These are phyloP conservation scores for Diaporthe destruens DNA, from an alignment of 2,329 filamentous ascomycete genomes.

Conservation along the genomic window DNA sequence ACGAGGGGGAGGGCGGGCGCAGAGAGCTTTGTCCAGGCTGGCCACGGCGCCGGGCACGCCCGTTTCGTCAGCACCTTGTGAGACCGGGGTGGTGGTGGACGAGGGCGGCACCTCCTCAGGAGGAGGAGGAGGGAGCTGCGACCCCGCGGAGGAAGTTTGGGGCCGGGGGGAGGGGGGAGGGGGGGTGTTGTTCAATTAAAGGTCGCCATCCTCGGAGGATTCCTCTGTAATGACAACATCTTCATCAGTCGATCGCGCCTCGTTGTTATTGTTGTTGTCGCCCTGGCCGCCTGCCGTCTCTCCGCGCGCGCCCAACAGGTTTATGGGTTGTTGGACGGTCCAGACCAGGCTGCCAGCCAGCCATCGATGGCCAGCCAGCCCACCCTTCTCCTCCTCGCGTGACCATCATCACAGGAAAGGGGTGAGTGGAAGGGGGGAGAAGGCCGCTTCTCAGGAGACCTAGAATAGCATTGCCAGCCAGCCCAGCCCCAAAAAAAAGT, in stretches of 20 bases:
- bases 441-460: conserved; percentile 28
- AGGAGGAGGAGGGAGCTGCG: background rate
- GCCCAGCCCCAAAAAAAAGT: conserved; percentile 17
- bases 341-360: conserved; percentile 34
- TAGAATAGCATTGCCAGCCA: conserved; percentile 26
- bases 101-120: background rate
- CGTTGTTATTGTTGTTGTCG: conserved; percentile 9
- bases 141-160: background rate
- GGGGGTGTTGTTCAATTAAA: conserved; percentile 11
- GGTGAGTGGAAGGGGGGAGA: conserved; percentile 4
- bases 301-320: background rate
- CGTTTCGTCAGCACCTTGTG: conserved; percentile 33
- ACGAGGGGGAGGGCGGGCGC: conserved; percentile 1
- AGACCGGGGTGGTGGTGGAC: conserved; percentile 9
- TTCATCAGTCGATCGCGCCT: background rate
- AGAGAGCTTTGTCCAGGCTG: conserved; percentile 29
- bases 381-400: conserved; percentile 24
- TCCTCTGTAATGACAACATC: conserved; percentile 1
- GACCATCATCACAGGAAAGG: conserved; percentile 9
- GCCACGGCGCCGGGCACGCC: conserved; percentile 23
- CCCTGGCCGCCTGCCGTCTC: background rate
- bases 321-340: conserved; percentile 3
- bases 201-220: conserved; percentile 32
- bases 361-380: conserved; percentile 27
- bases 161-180: too few relatives aligned